phyloP scores from a whole-genome alignment of 495 filamentous ascomycete species.

The Aspergillus asperescens region DNA sequence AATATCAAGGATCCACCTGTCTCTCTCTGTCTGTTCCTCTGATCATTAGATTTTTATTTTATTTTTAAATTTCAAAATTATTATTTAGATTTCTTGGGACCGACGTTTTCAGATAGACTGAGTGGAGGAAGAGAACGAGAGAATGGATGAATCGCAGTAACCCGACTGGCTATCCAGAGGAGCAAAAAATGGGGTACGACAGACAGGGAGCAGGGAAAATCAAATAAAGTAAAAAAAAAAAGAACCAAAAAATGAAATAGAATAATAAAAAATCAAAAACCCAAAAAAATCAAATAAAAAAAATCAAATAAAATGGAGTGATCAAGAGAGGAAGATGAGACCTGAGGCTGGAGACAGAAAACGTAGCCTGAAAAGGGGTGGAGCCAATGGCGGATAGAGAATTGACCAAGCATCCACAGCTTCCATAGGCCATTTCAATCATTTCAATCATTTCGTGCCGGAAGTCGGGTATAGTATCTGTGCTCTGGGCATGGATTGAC shows the following conservation, averaged over 20 bases:
- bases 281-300: conserved; percentile 11
- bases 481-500: neutral
- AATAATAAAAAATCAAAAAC: conserved; percentile 11
- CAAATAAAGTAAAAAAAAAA: conserved; percentile 11
- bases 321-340: neutral
- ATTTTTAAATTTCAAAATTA: conserved; percentile 7
- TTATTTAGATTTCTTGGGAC: conserved; percentile 18
- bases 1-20: conserved; percentile 20
- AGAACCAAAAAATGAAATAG: conserved; percentile 9
- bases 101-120: conserved; percentile 21
- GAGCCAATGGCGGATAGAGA: conserved; percentile 27
- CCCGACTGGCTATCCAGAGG: conserved; percentile 23
- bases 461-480: conserved; percentile 1
- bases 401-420: conserved; percentile 12
- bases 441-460: neutral
- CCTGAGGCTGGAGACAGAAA: too few species aligned
- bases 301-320: conserved; percentile 12
- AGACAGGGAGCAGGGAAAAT: conserved; percentile 9
- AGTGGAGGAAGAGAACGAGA: conserved; percentile 15
- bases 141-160: conserved; percentile 29
- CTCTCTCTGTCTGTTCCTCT: conserved; percentile 13
- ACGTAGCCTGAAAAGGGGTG: conserved; percentile 28
- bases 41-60: conserved; percentile 14
- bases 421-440: conserved; percentile 13
- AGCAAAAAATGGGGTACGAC: conserved; percentile 16